Base-by-base conservation (phyloP, 2,329 filamentous ascomycete genomes). In the Trichophyton equinum region DNA sequence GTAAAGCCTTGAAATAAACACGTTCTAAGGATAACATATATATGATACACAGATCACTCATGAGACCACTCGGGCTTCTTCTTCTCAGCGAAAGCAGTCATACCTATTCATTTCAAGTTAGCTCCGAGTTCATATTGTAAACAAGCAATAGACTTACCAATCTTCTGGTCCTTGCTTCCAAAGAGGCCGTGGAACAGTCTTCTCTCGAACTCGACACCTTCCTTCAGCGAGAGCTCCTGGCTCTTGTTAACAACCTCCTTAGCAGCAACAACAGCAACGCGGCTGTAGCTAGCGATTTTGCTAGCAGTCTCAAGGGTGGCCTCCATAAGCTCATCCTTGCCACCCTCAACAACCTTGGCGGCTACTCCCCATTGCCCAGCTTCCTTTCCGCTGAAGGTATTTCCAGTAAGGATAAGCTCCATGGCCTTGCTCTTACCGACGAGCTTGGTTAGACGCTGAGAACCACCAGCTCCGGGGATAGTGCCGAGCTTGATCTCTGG, bases 241-340 rank as follows among this genome's bases (percentile, higher is more conserved):
- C 91, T 96, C 85, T 96, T 97, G 74, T 97, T 96, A 61, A 99
- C 92, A n/a, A 94, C 92, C 80, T 99, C 94, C 81, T 99, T 99
- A 61, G 84, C 87, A 9, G 88, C 94, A 77, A 90, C 85, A 62
- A 95, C 84, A 1, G 92, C 88, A n/a, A 99, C 86, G 71, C 82
- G 84, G 59, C 88, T 91, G 75, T 94, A 90, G 0, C 87, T 78
- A 0, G 94, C 91, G 76, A 99, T 96, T 59, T 84, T 91, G 79
- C 88, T 89, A 1, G 94, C 94, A 18, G 90, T 92, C 71, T 86
- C 84, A 63, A 96, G 73, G 2, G 91, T 85, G 60, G 84, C 89
- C 68, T 90, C 85, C 71, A 97, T 85, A 69, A 96, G 80, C 71
- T 87, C 86, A 66, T 95, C 88, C 66, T 92, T 85, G 4, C 81